Evolutionary conservation across 768 basidiomycete genomes (phyloP), one percentile per base, ranked within the genome.

Genomic region (Obba rivulosa): DNA sequence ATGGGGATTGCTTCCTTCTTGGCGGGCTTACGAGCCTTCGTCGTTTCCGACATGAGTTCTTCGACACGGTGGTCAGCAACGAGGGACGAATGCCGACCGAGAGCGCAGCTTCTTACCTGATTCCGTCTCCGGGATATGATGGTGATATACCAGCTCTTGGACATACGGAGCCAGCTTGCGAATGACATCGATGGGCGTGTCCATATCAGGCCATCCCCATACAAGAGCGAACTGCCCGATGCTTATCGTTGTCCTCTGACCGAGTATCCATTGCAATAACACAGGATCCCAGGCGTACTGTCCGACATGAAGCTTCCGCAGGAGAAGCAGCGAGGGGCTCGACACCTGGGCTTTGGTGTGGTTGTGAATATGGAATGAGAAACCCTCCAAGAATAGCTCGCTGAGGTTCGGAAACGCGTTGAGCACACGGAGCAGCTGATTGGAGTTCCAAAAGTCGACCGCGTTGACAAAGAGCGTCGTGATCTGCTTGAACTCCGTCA

Each of bases 381-480:
- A 11, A 35, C 24, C 20, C 13, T 45, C 46, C 43, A 45, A 21
- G 37, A 43, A 22, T 9, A 50, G 41, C 28, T 43, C 50, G 11
- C 36, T 36, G 22, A 55, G 28, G n/a, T 18, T 4, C 20, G 49
- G 46, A 40, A 41, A 51, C 17, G 53, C 42, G 17, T 55, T 47
- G 9, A 51, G 43, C 25, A 38, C 41, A 21, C 46, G 49, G 35
- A 55, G 36, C n/a, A 51, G 24, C 41, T 51, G 49, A 41, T 51
- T 51, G 17, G 49, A 48, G 46, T 51, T 54, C 45, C 45, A 43
- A 35, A 54, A 54, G 34, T 50, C 44, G 24, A 54, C 36, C 11
- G 35, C 34, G 22, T 17, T 22, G 23, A 55, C 16, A 31, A 18
- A 24, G 9, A 51, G 43, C 16, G 41, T 25, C 20, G 41, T 41